phyloP scores from a whole-genome alignment of 1,284 basidiomycete species.

The Trichosporon coremiiforme region DNA sequence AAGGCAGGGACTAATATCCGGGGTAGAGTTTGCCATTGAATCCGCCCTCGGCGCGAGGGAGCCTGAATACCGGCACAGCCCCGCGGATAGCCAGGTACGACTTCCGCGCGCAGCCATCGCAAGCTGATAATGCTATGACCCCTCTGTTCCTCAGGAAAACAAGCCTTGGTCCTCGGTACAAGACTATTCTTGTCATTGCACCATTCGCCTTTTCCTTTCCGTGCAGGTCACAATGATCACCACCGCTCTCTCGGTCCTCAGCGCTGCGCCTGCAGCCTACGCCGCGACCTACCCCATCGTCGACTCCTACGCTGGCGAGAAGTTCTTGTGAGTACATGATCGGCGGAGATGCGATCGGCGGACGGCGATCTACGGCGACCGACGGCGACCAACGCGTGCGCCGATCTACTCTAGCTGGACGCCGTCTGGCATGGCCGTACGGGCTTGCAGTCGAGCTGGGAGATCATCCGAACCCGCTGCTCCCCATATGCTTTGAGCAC shows the following conservation, averaged over 20 bases:
- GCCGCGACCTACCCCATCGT: conserved; percentile 29
- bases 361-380: too few relatives aligned
- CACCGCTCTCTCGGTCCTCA: conserved; percentile 21
- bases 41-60: not conserved
- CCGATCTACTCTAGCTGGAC: too few relatives aligned
- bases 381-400: too few relatives aligned
- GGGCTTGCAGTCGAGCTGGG: too few relatives aligned
- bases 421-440: too few relatives aligned
- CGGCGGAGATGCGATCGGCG: too few relatives aligned
- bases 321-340: conserved; percentile 28
- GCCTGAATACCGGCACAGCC: not conserved
- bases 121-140: not conserved
- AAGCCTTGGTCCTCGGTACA: not conserved
- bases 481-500: not conserved
- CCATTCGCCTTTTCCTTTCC: not conserved
- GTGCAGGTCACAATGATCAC: conserved; percentile 20
- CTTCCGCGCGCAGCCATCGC: not conserved
- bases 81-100: not conserved
- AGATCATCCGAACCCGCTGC: too few relatives aligned
- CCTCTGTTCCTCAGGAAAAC: not conserved
- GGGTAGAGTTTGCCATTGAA: not conserved
- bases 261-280: conserved; percentile 14
- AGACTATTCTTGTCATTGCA: conserved; percentile 8
- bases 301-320: conserved; percentile 33
- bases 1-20: not conserved